Base-by-base conservation (phyloP, 1,139 yeast species). In the Debaryomyces subglobosus region DNA sequence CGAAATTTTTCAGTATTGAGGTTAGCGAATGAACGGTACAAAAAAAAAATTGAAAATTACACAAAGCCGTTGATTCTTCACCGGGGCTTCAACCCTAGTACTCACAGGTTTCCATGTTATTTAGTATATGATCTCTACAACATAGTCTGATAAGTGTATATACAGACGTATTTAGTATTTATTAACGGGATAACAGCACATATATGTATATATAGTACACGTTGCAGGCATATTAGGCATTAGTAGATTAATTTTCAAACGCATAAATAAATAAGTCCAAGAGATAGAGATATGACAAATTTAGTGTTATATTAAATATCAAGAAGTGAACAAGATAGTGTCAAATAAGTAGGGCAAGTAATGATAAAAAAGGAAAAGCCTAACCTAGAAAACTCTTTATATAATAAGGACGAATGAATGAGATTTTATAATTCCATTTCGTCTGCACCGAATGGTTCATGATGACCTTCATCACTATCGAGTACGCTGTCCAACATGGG, bases 361-460 rank as follows among this genome's bases (percentile, higher is more conserved):
- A 27, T 6, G 30, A 12, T 10, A 12, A 27, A 27, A 27, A 12
- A 5, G 7, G n/a, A 12, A 27, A 12, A 27, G 13, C 12, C n/a
- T 27, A 12, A 8, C 10, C 12, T 4, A 5, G 5, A 2, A 10
- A 7, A 15, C 5, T 18, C n/a, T 32, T 16, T 7, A 15, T 32
- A 13, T 15, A n/a, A 13, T 4, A 13, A 13, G 8, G 16, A 32
- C 21, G 4, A n/a, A 35, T 12, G 6, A 12, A 35, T 21, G 21
- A 33, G n/a, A 18, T 3, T 21, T 56, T 58, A 84, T 60, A 84
- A 70, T 59, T 85, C 91, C 90, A 85, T 85, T 60, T 84, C 86
- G 47, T 82, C 84, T 13, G 86, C 79, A 10, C 76, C 89, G 64
- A 84, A 83, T 41, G 86, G 89, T 48, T 77, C 78, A 51, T 81